phyloP scores from a whole-genome alignment of 2,329 filamentous ascomycete species.

The Aspergillaceae sp. region DNA sequence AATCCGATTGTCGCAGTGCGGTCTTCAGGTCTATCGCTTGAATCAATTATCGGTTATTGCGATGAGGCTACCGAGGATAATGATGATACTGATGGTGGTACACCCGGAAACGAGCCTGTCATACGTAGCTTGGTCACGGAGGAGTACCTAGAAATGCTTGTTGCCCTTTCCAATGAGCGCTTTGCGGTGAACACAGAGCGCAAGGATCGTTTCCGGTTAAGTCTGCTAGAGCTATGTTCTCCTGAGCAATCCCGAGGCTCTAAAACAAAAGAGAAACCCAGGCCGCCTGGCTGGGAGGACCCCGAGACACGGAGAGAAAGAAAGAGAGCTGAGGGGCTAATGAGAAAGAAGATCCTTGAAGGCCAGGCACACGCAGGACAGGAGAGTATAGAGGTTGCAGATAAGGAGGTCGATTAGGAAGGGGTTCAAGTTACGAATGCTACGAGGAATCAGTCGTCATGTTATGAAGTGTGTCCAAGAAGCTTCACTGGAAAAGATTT shows the following conservation, averaged over 20 bases:
- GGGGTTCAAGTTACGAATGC: background rate
- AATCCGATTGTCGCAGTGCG: conserved; percentile 77
- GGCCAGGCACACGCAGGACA: conserved; percentile 6
- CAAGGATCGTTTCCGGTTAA: conserved; percentile 29
- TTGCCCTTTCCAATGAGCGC: conserved; percentile 61
- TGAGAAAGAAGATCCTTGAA: conserved; percentile 22
- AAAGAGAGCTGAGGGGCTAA: conserved; percentile 35
- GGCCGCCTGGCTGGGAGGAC: conserved; percentile 30
- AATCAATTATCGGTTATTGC: conserved; percentile 63
- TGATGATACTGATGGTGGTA: conserved; percentile 9
- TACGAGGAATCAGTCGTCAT: background rate
- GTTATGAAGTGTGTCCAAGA: background rate
- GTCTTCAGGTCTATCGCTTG: conserved; percentile 71
- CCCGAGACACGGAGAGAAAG: conserved; percentile 27
- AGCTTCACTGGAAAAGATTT: too few species aligned
- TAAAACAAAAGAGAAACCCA: conserved; percentile 15
- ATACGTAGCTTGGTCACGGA: conserved; percentile 53
- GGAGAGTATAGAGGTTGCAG: conserved; percentile 7
- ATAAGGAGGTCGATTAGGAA: background rate
- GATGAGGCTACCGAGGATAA: conserved; percentile 24
- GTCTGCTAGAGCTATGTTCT: conserved; percentile 19
- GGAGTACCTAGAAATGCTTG: conserved; percentile 58
- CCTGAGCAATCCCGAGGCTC: conserved; percentile 1
- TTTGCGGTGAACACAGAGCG: conserved; percentile 34
- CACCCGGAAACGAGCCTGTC: conserved; percentile 25